These are phyloP conservation scores for Colletotrichum phormii DNA, from an alignment of 2,329 filamentous ascomycete genomes.

Conservation along the genomic window DNA sequence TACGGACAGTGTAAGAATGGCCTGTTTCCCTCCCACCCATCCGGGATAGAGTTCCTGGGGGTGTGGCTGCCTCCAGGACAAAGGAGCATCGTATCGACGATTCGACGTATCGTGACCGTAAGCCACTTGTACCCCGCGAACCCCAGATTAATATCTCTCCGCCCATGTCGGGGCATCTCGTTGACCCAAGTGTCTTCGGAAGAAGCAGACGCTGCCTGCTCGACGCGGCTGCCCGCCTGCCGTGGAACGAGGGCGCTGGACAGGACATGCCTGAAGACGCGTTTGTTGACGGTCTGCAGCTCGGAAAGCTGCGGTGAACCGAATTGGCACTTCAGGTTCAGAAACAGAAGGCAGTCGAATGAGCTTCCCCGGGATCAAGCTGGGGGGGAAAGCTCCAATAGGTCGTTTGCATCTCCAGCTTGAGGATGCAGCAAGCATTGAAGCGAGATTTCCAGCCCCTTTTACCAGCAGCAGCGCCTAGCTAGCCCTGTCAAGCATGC, in stretches of 20 bases:
- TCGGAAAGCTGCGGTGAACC: slow-evolving; percentile 9
- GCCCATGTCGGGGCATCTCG: background rate
- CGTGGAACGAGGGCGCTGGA: background rate
- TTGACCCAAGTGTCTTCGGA: background rate
- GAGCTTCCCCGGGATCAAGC: slow-evolving; percentile 15
- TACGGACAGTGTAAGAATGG: slow-evolving; percentile 5
- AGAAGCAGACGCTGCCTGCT: background rate
- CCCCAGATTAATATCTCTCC: slow-evolving; percentile 17
- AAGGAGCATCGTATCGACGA: slow-evolving; percentile 12
- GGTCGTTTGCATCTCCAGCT: slow-evolving; percentile 7
- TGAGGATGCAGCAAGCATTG: slow-evolving; percentile 18
- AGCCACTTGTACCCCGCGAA: slow-evolving; percentile 25
- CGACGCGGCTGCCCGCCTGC: slow-evolving; percentile 1
- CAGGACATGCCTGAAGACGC: background rate
- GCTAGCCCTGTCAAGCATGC: slow-evolving; percentile 8
- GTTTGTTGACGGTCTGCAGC: background rate
- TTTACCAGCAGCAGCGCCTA: slow-evolving; percentile 4
- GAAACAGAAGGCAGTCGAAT: slow-evolving; percentile 33
- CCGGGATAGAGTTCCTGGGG: slow-evolving; percentile 12
- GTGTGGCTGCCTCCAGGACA: slow-evolving; percentile 24
- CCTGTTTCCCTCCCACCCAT: slow-evolving; percentile 4
- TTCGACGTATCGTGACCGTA: background rate
- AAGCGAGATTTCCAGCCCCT: slow-evolving; percentile 26
- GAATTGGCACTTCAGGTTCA: slow-evolving; percentile 12
- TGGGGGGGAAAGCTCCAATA: background rate